Conservation (phyloP, 176 grass and related monocot species). For the Bolboschoenus planiculmis region DNA sequence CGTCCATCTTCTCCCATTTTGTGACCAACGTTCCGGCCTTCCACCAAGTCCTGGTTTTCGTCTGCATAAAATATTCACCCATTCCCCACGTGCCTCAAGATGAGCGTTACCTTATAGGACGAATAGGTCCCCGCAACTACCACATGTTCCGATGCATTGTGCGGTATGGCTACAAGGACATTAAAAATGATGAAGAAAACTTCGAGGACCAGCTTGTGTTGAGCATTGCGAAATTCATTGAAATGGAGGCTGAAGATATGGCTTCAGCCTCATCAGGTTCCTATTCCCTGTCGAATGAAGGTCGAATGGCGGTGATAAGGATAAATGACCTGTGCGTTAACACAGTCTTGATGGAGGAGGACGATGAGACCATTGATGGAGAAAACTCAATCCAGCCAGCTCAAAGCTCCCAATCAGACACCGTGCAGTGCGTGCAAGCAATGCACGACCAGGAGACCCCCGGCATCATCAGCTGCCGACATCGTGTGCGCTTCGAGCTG, state of each 20-base stretch:
- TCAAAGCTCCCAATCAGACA: slow-evolving; percentile 56
- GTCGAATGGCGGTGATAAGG: slow-evolving; percentile 63
- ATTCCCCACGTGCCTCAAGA: slow-evolving; percentile 47
- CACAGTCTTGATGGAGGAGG: slow-evolving; percentile 33
- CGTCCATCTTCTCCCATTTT: slow-evolving; percentile 71
- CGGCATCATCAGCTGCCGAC: slow-evolving; percentile 24
- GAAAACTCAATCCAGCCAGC: slow-evolving; percentile 10
- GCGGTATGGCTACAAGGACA: slow-evolving; percentile 71
- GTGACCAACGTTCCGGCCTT: slow-evolving; percentile 75
- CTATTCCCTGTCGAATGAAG: slow-evolving; percentile 45
- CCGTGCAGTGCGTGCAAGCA: slow-evolving; percentile 50
- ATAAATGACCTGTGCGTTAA: slow-evolving; percentile 31
- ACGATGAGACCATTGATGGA: background rate
- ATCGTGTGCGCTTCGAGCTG: slow-evolving; percentile 45
- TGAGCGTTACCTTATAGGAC: slow-evolving; percentile 57
- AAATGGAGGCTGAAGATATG: slow-evolving; percentile 58
- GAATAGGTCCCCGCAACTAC: slow-evolving; percentile 58
- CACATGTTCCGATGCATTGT: slow-evolving; percentile 74
- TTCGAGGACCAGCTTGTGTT: slow-evolving; percentile 68
- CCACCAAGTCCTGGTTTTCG: slow-evolving; percentile 63
- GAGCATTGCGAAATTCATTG: slow-evolving; percentile 70
- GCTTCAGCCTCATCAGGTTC: slow-evolving; percentile 35
- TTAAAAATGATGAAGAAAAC: slow-evolving; percentile 60
- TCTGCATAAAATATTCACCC: slow-evolving; percentile 56
- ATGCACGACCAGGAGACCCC: slow-evolving; percentile 48